phyloP scores from a whole-genome alignment of 2,329 filamentous ascomycete species.

The Cercospora sp. region DNA sequence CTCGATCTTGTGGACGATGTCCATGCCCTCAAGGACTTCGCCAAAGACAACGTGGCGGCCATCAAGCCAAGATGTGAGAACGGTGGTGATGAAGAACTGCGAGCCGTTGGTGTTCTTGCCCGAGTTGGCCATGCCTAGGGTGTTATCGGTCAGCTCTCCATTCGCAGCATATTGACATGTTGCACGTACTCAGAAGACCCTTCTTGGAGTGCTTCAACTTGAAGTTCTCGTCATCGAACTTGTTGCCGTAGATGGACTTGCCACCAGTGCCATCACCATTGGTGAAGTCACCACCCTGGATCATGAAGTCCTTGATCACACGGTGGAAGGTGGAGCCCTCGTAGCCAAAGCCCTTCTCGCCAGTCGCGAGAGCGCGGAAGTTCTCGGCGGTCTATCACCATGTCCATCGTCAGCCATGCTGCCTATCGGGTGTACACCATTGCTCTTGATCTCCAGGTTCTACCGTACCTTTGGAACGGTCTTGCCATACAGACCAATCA shows the following conservation, averaged over 20 bases:
- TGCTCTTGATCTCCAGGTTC: neutral
- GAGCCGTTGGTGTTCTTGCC: slow-evolving; percentile 85
- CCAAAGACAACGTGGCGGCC: slow-evolving; percentile 84
- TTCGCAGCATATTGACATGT: neutral
- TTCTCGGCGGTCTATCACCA: slow-evolving; percentile 62
- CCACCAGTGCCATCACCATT: slow-evolving; percentile 78
- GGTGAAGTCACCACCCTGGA: slow-evolving; percentile 88
- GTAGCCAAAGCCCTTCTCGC: slow-evolving; percentile 84
- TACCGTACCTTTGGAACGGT: slow-evolving; percentile 69
- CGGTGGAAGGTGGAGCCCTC: slow-evolving; percentile 82
- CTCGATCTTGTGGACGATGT: slow-evolving; percentile 77
- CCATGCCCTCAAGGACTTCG: slow-evolving; percentile 83
- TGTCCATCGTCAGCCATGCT: slow-evolving; percentile 3
- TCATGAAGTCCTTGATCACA: slow-evolving; percentile 89
- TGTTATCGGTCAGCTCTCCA: neutral
- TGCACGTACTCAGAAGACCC: slow-evolving; percentile 66
- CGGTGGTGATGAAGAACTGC: slow-evolving; percentile 89
- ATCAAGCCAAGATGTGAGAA: slow-evolving; percentile 78
- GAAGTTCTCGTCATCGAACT: slow-evolving; percentile 91
- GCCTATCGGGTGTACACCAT: neutral
- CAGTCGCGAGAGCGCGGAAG: slow-evolving; percentile 78
- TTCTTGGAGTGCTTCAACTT: slow-evolving; percentile 89
- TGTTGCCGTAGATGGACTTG: slow-evolving; percentile 83
- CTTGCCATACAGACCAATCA: slow-evolving; percentile 83
- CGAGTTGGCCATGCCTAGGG: slow-evolving; percentile 74